phyloP scores from a whole-genome alignment of 177 flowering plant species.

The Vitis hybrid region DNA sequence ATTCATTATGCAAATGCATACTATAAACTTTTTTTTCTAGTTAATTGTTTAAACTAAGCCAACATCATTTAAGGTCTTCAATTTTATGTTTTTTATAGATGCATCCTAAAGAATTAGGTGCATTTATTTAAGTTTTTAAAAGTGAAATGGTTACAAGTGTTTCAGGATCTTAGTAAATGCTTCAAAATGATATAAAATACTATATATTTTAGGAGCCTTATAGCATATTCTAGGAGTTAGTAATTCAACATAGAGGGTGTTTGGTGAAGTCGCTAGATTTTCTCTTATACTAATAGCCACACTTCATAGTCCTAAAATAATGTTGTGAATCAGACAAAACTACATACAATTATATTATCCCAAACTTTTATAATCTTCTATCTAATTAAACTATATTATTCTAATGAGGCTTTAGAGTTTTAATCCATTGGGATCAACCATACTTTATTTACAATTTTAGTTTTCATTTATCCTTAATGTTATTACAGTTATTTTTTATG shows the following conservation, averaged over 20 bases:
- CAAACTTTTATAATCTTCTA: conserved; percentile 88
- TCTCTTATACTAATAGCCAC: conserved; percentile 76
- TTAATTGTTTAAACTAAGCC: not conserved
- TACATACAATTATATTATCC: conserved; percentile 70
- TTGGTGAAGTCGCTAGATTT: conserved; percentile 98
- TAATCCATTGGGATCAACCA: too few species aligned
- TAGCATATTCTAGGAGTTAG: conserved; percentile 92
- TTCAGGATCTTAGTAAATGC: conserved; percentile 81
- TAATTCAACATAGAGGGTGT: conserved; percentile 79
- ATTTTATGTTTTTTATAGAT: conserved; percentile 48
- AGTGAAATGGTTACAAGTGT: conserved; percentile 94
- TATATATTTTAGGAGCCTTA: conserved; percentile 82
- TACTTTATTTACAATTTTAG: too few species aligned
- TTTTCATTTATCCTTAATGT: too few species aligned
- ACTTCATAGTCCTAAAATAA: conserved; percentile 81
- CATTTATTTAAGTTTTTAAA: conserved; percentile 82
- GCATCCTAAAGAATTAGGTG: conserved; percentile 89
- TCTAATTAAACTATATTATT: not conserved
- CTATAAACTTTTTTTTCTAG: too few species aligned
- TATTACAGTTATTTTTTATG: too few species aligned
- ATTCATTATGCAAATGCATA: not conserved
- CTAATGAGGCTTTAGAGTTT: too few species aligned
- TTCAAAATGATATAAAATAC: conserved; percentile 82
- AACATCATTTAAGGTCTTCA: not conserved
- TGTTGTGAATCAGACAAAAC: conserved; percentile 64